These are phyloP conservation scores for Mychonastes homosphaera DNA, from an alignment of 139 green algal genomes.

Conservation along the genomic window DNA sequence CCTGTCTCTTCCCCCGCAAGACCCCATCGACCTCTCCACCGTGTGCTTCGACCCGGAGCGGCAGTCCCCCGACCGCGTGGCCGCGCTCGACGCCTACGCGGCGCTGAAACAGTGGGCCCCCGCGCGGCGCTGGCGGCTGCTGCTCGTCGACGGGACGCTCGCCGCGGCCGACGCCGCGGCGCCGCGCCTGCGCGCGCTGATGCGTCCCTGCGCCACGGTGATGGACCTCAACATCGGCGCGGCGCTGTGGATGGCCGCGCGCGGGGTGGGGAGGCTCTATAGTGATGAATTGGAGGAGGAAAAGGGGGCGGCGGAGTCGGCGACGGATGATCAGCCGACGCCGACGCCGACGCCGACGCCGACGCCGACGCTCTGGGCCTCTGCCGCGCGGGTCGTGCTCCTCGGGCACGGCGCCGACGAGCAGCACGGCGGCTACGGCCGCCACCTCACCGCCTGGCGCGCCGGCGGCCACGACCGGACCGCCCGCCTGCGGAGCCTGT, in stretches of 20 bases:
- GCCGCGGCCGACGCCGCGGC: slow-evolving; percentile 43
- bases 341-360: neutral
- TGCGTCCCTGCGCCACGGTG: slow-evolving; percentile 68
- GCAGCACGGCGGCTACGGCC: slow-evolving; percentile 83
- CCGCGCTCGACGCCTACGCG: slow-evolving; percentile 45
- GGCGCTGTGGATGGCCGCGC: slow-evolving; percentile 73
- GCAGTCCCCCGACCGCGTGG: slow-evolving; percentile 61
- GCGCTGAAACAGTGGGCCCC: slow-evolving; percentile 54
- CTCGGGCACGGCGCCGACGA: slow-evolving; percentile 91
- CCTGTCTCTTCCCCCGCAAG: slow-evolving; percentile 30
- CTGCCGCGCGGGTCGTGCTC: slow-evolving; percentile 61
- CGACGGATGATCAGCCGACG: neutral
- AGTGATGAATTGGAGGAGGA: neutral
- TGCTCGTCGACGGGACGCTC: slow-evolving; percentile 67
- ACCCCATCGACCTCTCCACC: slow-evolving; percentile 66
- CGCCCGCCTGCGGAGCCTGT: slow-evolving; percentile 26
- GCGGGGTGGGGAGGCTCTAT: slow-evolving; percentile 34
- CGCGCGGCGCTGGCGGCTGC: slow-evolving; percentile 58
- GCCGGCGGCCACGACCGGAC: slow-evolving; percentile 16
- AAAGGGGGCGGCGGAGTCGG: neutral
- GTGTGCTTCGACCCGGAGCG: slow-evolving; percentile 79
- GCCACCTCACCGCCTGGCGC: slow-evolving; percentile 69
- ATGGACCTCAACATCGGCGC: slow-evolving; percentile 96
- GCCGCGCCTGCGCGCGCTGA: slow-evolving; percentile 53
- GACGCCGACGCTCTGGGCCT: slow-evolving; percentile 24